Evolutionary conservation across 75 land plant genomes (phyloP), one percentile per base, ranked within the genome.

Genomic region (Pinus albicaulis): DNA sequence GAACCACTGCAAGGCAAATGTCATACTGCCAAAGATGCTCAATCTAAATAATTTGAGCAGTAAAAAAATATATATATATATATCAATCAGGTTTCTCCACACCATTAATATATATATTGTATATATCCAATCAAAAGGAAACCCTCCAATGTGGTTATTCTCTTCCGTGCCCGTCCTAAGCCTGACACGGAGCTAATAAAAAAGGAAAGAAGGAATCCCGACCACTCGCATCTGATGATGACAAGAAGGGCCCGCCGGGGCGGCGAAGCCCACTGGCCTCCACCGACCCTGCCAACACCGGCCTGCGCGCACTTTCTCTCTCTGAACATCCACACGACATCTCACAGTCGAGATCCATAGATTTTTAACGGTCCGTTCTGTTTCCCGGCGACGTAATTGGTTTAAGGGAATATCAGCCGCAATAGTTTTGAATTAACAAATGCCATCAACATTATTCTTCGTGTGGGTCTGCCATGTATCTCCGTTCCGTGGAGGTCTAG

Each of bases 151-250:
- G 48, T 71, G 73, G 55, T 72, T 24, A 52, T 72, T 53, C 74
- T n/a, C 74, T 0, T 2, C 23, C 2, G 17, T 1, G 4, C 1
- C 71, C 22, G 38, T 16, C 38, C 44, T 7, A 68, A 55, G 74
- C 38, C n/a, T 26, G 74, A 55, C 74, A 72, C 74, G 74, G 2
- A 28, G 6, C 57, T 48, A n/a, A 19, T 36, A 17, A 20, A 41
- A 36, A 22, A 68, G n/a, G 48, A 48, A 10, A 6, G 12, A 72
- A 55, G 74, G 74, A 72, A 72, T 71, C 57, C 74, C 74, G 74
- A 72, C 74, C 74, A 36, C 57, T 7, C 20, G 74, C 74, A 72
- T 72, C 74, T 72, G 57, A 72, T 72, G 57, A 72, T 48, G 57
- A 71, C 71, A 22, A 2, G 57, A 24, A 26, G 74, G 57, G 17